A percentile compares a stretch with the other conserved stretches of the same genome.
Evolutionary conservation across 129 eudicot genomes (phyloP).

Genomic region (Centella asiatica): DNA sequence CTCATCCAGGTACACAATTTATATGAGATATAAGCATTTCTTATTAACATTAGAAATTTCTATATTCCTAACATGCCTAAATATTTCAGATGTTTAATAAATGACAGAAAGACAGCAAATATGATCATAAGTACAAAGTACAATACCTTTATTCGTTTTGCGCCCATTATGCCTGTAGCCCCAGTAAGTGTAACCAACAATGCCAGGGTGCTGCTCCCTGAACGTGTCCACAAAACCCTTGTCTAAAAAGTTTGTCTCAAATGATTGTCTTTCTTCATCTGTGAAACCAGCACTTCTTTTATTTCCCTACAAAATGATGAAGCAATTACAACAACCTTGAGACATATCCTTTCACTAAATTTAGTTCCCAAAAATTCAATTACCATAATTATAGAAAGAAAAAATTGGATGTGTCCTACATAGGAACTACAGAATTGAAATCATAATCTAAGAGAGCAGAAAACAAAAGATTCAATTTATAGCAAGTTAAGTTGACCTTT

Average conservation of each 20-base stretch:
- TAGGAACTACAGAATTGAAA: background rate
- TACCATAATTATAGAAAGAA: background rate
- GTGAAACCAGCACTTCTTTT: constrained; percentile 97
- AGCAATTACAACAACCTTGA: background rate
- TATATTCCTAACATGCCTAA: background rate
- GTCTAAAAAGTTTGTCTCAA: constrained; percentile 58
- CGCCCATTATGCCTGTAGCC: constrained; percentile 96
- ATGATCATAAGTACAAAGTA: background rate
- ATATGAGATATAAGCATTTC: background rate
- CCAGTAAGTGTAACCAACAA: constrained; percentile 95
- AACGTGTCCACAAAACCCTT: constrained; percentile 90
- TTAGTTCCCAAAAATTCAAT: no score
- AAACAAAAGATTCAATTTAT: no score
- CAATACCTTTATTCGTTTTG: constrained; percentile 78
- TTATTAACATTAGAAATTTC: background rate
- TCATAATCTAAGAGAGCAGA: no score
- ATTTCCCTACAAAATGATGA: constrained; percentile 61
- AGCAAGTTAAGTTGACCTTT: no score
- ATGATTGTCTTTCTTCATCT: constrained; percentile 79
- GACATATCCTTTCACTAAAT: no score
- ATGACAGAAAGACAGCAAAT: background rate
- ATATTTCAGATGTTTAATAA: background rate
- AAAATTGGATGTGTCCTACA: background rate
- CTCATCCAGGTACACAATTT: background rate
- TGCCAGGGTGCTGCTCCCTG: constrained; percentile 81